Evolutionary conservation across 805 yeast species (phyloP).

Genomic region (Scheffersomyces coipomensis): DNA sequence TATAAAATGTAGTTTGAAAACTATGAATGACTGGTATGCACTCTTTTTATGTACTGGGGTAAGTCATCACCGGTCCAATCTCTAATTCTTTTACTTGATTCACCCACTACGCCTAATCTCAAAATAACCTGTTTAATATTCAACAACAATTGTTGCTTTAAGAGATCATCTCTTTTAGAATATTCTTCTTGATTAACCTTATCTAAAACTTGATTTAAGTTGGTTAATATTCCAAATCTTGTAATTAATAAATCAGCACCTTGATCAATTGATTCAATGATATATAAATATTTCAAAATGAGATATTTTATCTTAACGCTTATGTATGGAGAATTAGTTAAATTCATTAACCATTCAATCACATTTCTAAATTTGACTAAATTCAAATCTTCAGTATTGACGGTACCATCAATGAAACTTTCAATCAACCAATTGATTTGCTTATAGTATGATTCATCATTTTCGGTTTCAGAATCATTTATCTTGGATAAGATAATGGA

Average conservation of each 20-base stretch:
- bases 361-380: conserved; percentile 53
- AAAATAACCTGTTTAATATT: conserved; percentile 46
- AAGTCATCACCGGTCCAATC: conserved; percentile 63
- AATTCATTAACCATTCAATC: conserved; percentile 65
- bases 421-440: conserved; percentile 68
- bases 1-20: too few species aligned
- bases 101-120: conserved; percentile 41
- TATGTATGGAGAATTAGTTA: conserved; percentile 51
- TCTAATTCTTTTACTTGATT: conserved; percentile 50
- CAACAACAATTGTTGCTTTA: conserved; percentile 31
- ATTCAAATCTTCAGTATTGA: conserved; percentile 48
- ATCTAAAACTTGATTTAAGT: conserved; percentile 25
- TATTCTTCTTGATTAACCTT: conserved; percentile 12
- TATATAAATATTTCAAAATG: conserved; percentile 42
- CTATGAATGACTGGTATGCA: conserved; percentile 7
- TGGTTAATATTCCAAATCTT: conserved; percentile 45
- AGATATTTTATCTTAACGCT: conserved; percentile 36
- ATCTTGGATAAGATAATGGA: conserved; percentile 28
- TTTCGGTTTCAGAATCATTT: conserved; percentile 28
- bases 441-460: conserved; percentile 51
- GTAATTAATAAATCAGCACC: conserved; percentile 61
- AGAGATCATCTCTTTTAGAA: conserved; percentile 7
- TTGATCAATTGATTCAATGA: conserved; percentile 50
- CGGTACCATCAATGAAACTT: conserved; percentile 46
- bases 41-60: conserved; percentile 42